These are phyloP conservation scores for Fraxinus velutina DNA, from an alignment of 305 asterid species.

Conservation along the genomic window DNA sequence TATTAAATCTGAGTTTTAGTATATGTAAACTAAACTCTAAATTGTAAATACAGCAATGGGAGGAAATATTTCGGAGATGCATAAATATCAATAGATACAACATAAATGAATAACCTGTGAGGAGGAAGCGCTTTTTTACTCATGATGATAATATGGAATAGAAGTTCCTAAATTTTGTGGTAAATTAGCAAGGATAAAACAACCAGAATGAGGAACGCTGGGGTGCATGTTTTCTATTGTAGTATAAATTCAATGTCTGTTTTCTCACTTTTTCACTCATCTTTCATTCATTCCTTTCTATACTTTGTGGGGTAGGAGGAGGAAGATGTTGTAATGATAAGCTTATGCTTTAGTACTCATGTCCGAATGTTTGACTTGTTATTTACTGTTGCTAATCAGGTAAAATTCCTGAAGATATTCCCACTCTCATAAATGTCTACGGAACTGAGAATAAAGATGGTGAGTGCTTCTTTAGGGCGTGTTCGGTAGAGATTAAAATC, in stretches of 20 bases:
- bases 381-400: slow-evolving; percentile 32
- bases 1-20: background rate
- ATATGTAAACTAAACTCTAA: background rate
- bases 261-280: background rate
- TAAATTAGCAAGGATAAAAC: background rate
- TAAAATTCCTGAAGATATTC: slow-evolving; percentile 34
- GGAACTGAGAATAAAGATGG: slow-evolving; percentile 40
- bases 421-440: slow-evolving; percentile 39
- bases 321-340: slow-evolving; percentile 5
- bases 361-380: background rate
- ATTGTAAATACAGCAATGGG: background rate
- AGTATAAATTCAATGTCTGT: background rate
- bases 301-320: background rate
- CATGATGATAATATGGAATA: background rate
- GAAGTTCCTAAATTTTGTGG: background rate
- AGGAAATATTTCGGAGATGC: background rate
- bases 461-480: slow-evolving; percentile 23
- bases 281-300: background rate
- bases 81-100: background rate
- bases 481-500: too few species aligned
- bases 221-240: background rate
- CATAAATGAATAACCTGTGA: background rate
- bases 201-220: background rate
- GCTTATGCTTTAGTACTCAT: background rate
- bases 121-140: background rate